phyloP scores from a whole-genome alignment of 805 yeast species.

The Clavispora vitiphila region DNA sequence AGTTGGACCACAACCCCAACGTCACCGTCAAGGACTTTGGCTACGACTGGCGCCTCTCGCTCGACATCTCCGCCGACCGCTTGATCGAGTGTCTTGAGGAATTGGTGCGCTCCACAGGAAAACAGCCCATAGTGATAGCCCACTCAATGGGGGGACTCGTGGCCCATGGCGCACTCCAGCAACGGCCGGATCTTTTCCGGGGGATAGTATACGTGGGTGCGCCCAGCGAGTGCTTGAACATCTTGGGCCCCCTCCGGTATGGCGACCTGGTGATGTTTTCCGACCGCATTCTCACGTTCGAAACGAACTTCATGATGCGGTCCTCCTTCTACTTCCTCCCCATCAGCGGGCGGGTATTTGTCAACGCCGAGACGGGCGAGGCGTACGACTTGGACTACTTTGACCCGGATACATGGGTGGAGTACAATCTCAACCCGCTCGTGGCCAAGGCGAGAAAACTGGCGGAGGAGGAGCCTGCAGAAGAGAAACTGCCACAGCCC shows the following conservation, averaged over 20 bases:
- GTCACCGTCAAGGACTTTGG: slow-evolving; percentile 70
- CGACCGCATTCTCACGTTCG: slow-evolving; percentile 70
- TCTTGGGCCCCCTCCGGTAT: slow-evolving; percentile 76
- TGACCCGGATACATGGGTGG: slow-evolving; percentile 75
- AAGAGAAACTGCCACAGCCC: neutral
- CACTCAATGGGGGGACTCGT: slow-evolving; percentile 95
- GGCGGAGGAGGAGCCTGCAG: slow-evolving; percentile 24
- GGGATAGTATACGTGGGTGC: slow-evolving; percentile 79
- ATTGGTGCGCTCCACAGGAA: slow-evolving; percentile 45
- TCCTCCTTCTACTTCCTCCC: slow-evolving; percentile 79
- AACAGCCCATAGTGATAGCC: slow-evolving; percentile 68
- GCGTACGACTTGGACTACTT: slow-evolving; percentile 67
- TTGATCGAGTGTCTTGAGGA: slow-evolving; percentile 45
- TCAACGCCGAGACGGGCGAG: slow-evolving; percentile 54
- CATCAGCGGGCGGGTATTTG: slow-evolving; percentile 65
- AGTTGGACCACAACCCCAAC: slow-evolving; percentile 49
- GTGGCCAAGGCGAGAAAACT: slow-evolving; percentile 41
- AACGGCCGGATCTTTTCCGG: slow-evolving; percentile 61
- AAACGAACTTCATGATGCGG: slow-evolving; percentile 85
- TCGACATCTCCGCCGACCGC: slow-evolving; percentile 48
- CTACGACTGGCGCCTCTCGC: slow-evolving; percentile 89
- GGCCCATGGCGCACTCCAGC: slow-evolving; percentile 73
- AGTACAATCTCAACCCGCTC: slow-evolving; percentile 69
- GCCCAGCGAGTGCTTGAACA: slow-evolving; percentile 80
- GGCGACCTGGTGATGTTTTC: slow-evolving; percentile 78